These are phyloP conservation scores for Mycena leptocephala DNA, from an alignment of 768 basidiomycete genomes.

Conservation along the genomic window DNA sequence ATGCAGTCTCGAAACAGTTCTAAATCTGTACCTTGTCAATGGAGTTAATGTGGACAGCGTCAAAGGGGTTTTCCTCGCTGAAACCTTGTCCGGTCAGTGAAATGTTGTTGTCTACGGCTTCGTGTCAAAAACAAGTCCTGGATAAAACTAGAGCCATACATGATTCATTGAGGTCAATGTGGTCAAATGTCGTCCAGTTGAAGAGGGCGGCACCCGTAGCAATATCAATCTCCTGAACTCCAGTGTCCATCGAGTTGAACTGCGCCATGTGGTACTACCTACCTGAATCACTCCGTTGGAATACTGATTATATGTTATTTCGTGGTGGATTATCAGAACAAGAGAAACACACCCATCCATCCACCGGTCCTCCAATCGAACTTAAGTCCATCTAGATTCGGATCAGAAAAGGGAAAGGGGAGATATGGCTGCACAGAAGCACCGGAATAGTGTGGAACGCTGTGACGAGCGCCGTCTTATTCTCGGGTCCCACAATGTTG, in stretches of 20 bases:
- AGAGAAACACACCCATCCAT: conserved; percentile 2
- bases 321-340: too few relatives aligned
- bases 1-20: neutral
- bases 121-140: too few relatives aligned
- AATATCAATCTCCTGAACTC: conserved; percentile 21
- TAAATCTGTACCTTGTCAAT: conserved; percentile 22
- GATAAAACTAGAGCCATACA: neutral
- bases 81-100: neutral
- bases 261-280: neutral
- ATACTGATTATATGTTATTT: neutral
- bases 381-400: neutral
- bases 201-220: conserved; percentile 14
- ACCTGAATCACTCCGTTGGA: too few relatives aligned
- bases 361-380: conserved; percentile 6
- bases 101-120: conserved; percentile 9
- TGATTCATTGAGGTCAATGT: conserved; percentile 21
- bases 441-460: conserved; percentile 10
- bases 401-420: neutral
- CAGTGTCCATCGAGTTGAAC: neutral
- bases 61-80: neutral
- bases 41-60: conserved; percentile 31
- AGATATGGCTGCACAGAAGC: neutral
- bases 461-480: conserved; percentile 24
- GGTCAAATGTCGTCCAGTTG: conserved; percentile 26
- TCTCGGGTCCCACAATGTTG: conserved; percentile 5